Percentiles rank a stretch among this genome's conserved stretches.
Conservation (phyloP, 2,329 filamentous ascomycete species). For the Colletotrichum sp. region DNA sequence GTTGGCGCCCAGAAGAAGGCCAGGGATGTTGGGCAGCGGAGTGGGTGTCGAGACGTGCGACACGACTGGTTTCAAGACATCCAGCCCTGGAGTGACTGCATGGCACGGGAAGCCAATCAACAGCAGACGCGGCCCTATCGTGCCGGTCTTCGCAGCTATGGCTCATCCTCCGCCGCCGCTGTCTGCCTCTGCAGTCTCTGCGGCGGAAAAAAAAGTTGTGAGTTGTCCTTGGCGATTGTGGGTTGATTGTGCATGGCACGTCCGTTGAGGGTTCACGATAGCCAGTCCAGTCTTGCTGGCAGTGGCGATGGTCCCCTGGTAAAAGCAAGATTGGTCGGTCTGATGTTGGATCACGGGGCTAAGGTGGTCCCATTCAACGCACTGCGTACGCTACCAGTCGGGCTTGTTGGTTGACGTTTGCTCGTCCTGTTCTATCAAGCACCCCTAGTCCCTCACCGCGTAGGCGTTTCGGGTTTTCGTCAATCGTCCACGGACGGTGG, state of each 20-base stretch:
- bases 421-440: background rate
- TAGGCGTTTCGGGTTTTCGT: background rate
- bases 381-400: background rate
- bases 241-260: background rate
- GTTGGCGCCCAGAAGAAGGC: conserved; percentile 12
- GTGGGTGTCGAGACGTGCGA: conserved; percentile 23
- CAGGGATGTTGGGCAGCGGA: conserved; percentile 13
- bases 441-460: background rate
- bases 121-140: background rate
- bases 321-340: background rate
- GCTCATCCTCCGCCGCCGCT: background rate
- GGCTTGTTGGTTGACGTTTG: background rate
- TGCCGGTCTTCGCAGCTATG: background rate
- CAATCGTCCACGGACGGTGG: conserved; percentile 12
- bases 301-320: conserved; percentile 2
- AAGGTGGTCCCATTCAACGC: background rate
- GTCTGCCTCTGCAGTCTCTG: background rate
- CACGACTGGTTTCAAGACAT: conserved; percentile 21
- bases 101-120: conserved; percentile 4
- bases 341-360: background rate
- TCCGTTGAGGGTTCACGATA: background rate
- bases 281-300: background rate
- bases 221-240: background rate
- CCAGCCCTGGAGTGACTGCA: conserved; percentile 10
- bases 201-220: background rate